Evolutionary conservation across 1,284 basidiomycete species (phyloP).

Genomic region (Schizopora paradoxa): DNA sequence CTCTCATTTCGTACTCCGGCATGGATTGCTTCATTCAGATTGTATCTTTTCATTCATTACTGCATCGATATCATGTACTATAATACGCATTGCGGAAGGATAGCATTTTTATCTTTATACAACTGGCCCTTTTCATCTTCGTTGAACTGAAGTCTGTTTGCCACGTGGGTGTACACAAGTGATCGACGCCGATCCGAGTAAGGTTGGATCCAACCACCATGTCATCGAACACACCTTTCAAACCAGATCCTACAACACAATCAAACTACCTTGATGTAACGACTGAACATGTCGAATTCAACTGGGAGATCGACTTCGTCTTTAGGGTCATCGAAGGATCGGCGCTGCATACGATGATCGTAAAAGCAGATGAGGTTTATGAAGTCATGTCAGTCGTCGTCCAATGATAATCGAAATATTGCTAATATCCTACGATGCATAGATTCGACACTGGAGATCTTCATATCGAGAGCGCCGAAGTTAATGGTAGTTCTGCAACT

Average conservation of each 20-base stretch:
- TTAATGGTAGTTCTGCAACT: slow-evolving; percentile 35
- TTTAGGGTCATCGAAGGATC: slow-evolving; percentile 65
- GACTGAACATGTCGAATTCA: slow-evolving; percentile 67
- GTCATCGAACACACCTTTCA: slow-evolving; percentile 6
- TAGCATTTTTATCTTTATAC: too few species aligned
- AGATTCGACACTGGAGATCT: slow-evolving; percentile 82
- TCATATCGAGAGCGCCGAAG: slow-evolving; percentile 52
- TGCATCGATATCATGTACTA: too few species aligned
- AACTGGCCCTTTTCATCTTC: too few species aligned
- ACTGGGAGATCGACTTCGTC: slow-evolving; percentile 83
- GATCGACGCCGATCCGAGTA: too few species aligned
- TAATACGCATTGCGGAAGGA: too few species aligned
- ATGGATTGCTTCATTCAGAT: too few species aligned
- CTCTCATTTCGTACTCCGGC: too few species aligned
- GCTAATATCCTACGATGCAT: slow-evolving; percentile 12
- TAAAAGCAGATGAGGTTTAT: slow-evolving; percentile 53
- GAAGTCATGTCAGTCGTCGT: slow-evolving; percentile 52
- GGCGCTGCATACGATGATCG: slow-evolving; percentile 61
- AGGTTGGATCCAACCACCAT: too few species aligned
- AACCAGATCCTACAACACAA: slow-evolving; percentile 68
- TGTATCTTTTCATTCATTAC: too few species aligned
- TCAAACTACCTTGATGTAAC: slow-evolving; percentile 73
- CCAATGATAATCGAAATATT: slow-evolving; percentile 9
- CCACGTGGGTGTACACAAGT: too few species aligned
- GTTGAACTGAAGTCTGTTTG: too few species aligned